Evolutionary conservation across 208 protist species (phyloP), one percentile per base, ranked within the genome.

Genomic region (Acanthamoeba culbertsoni): DNA sequence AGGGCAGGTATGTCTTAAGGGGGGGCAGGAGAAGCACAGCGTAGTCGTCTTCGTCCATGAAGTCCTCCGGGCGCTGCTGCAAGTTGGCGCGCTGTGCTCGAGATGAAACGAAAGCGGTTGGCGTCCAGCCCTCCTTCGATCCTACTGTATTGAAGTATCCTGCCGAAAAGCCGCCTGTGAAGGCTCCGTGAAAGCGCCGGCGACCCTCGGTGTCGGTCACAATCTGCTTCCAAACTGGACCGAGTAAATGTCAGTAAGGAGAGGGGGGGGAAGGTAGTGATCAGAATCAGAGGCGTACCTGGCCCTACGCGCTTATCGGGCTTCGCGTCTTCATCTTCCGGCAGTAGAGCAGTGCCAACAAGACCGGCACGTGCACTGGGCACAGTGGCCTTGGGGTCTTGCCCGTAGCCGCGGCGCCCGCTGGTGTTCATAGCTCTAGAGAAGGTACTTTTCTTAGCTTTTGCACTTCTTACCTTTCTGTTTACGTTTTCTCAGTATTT

Each of bases 101-200:
- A 28, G 90, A 93, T 16, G 90, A 93, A 16, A 88, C 71, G 48
- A 93, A 93, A 48, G 90, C 31, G 33, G 62, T 48, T 16, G 90
- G 90, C 42, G 90, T 35, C 90, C 90, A 93, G 26, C 90, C 97
- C 75, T 98, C 97, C 86, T 96, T 96, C 18, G 95, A 96, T 2
- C 97, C 97, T 14, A 98, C 97, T 0, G 97, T 97, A 93, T 98
- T 98, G 73, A 95, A 98, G 93, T 98, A 98, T 31, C 97, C 97
- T 16, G 97, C 97, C 20, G 96, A 97, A 65, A 97, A 98, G 26
- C 97, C 97, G 73, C 97, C 97, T 20, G 97, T 98, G 89, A 98
- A 98, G 1, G 97, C 97, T 55, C 97, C 97, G 89, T 98, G 97
- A 92, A 98, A 98, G 59, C 97, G 86, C 31, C 95, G 90, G 42